Evolutionary conservation across 306 rosid genomes (phyloP).

Genomic region (Parietaria judaica): DNA sequence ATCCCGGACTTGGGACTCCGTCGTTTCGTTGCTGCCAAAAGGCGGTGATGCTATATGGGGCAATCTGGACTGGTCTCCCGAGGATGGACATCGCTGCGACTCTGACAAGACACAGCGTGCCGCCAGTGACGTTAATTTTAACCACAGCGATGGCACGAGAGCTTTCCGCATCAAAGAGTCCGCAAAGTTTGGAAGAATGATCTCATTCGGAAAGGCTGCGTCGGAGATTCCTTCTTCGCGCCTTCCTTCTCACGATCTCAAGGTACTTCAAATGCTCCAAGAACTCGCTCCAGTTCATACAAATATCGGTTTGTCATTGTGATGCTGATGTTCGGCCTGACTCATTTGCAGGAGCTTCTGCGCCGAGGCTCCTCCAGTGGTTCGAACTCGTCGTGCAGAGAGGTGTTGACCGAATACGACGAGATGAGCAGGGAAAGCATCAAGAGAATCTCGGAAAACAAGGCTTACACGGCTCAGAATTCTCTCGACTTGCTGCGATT

Average conservation of each 20-base stretch:
- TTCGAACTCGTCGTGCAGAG: conserved; percentile 35
- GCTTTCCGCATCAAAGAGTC: conserved; percentile 26
- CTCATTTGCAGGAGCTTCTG: conserved; percentile 34
- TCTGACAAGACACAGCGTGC: conserved; percentile 24
- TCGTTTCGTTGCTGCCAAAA: conserved; percentile 66
- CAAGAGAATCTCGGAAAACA: conserved; percentile 25
- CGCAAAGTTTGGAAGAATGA: conserved; percentile 42
- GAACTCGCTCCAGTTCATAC: too few species aligned
- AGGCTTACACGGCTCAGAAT: conserved; percentile 39
- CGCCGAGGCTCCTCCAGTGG: conserved; percentile 19
- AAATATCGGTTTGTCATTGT: too few species aligned
- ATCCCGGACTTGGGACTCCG: conserved; percentile 74
- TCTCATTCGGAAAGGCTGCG: conserved; percentile 50
- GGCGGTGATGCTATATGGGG: conserved; percentile 86
- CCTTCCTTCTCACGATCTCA: conserved; percentile 30
- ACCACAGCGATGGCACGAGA: conserved; percentile 20
- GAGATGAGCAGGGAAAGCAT: conserved; percentile 43
- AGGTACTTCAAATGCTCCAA: conserved; percentile 27
- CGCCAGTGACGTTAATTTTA: conserved; percentile 18
- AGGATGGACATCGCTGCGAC: conserved; percentile 36
- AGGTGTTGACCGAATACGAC: conserved; percentile 41
- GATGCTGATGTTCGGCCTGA: neutral
- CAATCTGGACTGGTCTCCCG: conserved; percentile 50
- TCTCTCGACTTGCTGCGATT: conserved; percentile 41
- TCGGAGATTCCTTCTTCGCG: conserved; percentile 47